Evolutionary conservation across 1,139 yeast species (phyloP), one percentile per base, ranked within the genome.

Genomic region (Pichia cactophila): DNA sequence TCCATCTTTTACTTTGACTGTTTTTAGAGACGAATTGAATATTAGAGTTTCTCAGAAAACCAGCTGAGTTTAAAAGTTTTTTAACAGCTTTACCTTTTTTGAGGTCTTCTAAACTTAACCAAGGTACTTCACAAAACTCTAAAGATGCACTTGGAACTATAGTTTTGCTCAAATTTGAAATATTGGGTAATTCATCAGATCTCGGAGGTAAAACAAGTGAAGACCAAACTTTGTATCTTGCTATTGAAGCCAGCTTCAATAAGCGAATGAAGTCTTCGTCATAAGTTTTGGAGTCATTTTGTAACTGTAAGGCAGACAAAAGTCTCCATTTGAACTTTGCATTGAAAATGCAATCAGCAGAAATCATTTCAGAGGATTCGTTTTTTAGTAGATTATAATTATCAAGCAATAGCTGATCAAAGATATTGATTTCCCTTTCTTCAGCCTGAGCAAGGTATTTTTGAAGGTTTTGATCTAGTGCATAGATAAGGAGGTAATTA

Each of bases 141-240:
- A 50, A 14, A 8, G 53, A 47, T 35, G 48, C 38, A 23, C n/a
- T 14, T 7, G 51, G 50, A 9, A 33, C 40, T 8, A 53, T 47
- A 41, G 50, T 43, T 26, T 52, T 36, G 8, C 29, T 54, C 41
- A 45, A 56, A 51, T 45, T 58, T 50, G 48, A 65, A 61, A 26
- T 69, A 59, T 51, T 45, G 0, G 75, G 74, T 2, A 66, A 57
- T 2, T 58, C 58, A 56, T 77, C 81, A 0, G 47, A 26, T 49
- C 83, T 61, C n/a, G 80, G 80, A 6, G 69, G 69, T 40, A 78
- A 66, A 4, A 75, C 67, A n/a, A 75, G 74, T 42, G 65, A 66
- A 49, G 69, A 67, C 81, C 81, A 77, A 41, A 77, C 62, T 56
- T 77, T 77, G 44, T 72, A 75, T 37, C 67, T 52, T 16, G 66